Percentiles rank a stretch among this genome's conserved stretches.
Evolutionary conservation across 225 moss, liverwort and hornwort genomes (phyloP).

Genomic region (Lunularia cruciata): DNA sequence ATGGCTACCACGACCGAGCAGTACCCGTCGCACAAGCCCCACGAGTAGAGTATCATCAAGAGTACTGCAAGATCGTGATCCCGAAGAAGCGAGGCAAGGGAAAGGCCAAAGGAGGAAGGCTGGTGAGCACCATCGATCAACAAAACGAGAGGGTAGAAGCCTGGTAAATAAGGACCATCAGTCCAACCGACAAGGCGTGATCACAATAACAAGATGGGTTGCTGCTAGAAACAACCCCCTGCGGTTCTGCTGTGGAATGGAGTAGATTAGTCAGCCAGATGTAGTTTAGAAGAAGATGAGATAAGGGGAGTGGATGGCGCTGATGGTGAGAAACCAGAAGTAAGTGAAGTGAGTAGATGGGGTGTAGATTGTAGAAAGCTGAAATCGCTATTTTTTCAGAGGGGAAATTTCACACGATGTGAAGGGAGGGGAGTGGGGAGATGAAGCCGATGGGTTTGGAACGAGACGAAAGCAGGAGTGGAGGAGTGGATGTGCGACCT

Average conservation of each 20-base stretch:
- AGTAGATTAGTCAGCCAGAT: not conserved
- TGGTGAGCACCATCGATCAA: slow-evolving; percentile 93
- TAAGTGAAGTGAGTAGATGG: slow-evolving; percentile 16
- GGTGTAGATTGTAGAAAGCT: slow-evolving; percentile 29
- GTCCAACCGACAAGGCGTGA: not conserved
- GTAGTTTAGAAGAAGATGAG: not conserved
- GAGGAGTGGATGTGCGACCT: slow-evolving; percentile 17
- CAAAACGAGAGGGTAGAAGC: slow-evolving; percentile 94
- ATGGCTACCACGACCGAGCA: slow-evolving; percentile 48
- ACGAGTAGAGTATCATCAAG: slow-evolving; percentile 64
- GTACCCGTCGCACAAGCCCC: slow-evolving; percentile 37
- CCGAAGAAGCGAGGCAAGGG: slow-evolving; percentile 71
- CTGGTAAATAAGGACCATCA: slow-evolving; percentile 34
- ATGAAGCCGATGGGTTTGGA: too few species aligned
- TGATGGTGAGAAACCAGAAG: not conserved
- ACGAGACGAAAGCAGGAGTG: slow-evolving; percentile 1
- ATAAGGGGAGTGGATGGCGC: not conserved
- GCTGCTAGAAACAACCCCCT: not conserved
- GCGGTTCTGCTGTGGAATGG: not conserved
- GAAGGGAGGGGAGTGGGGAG: not conserved
- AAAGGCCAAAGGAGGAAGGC: slow-evolving; percentile 68
- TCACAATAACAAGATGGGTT: slow-evolving; percentile 14
- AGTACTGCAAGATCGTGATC: slow-evolving; percentile 54
- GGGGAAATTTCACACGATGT: slow-evolving; percentile 5
- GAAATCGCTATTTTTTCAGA: slow-evolving; percentile 19